Conservation (phyloP, 306 rosid species). For the Hylodesmum podocarpum region DNA sequence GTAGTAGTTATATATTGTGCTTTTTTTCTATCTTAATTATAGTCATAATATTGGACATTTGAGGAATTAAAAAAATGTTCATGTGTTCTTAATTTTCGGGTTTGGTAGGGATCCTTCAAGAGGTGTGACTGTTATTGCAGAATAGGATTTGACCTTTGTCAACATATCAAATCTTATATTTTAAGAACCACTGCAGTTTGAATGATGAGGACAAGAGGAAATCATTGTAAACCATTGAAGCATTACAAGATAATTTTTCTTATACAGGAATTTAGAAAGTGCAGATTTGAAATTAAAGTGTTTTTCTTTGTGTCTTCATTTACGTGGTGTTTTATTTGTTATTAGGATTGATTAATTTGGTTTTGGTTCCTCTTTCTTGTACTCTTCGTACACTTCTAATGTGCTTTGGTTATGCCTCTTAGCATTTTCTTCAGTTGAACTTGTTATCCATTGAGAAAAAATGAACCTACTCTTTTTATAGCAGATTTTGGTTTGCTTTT, state of each 20-base stretch:
- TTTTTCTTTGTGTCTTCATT: conserved; percentile 3
- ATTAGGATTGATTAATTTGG: conserved; percentile 1
- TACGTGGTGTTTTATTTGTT: neutral
- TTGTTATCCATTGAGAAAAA: conserved; percentile 20
- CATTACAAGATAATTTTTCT: neutral
- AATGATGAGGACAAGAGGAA: neutral
- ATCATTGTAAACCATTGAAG: conserved; percentile 6
- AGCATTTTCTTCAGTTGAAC: conserved; percentile 6
- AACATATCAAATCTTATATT: neutral
- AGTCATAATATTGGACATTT: too few species aligned
- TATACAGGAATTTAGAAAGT: conserved; percentile 15
- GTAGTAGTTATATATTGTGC: too few species aligned
- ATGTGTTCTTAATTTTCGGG: too few species aligned
- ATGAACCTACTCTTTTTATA: conserved; percentile 6
- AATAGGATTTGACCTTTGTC: too few species aligned
- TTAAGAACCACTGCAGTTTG: neutral
- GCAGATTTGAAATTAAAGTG: neutral
- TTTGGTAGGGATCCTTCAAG: too few species aligned
- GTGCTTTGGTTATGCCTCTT: neutral
- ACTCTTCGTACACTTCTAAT: conserved; percentile 4
- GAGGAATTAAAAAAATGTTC: too few species aligned
- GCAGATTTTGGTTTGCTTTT: conserved; percentile 1
- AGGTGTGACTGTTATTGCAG: too few species aligned
- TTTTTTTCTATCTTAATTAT: too few species aligned
- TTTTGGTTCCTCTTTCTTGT: conserved; percentile 2